Percentiles rank a stretch among this genome's conserved stretches.
Evolutionary conservation across 139 green algal species (phyloP).

Genomic region (Volvox reticuliferus): DNA sequence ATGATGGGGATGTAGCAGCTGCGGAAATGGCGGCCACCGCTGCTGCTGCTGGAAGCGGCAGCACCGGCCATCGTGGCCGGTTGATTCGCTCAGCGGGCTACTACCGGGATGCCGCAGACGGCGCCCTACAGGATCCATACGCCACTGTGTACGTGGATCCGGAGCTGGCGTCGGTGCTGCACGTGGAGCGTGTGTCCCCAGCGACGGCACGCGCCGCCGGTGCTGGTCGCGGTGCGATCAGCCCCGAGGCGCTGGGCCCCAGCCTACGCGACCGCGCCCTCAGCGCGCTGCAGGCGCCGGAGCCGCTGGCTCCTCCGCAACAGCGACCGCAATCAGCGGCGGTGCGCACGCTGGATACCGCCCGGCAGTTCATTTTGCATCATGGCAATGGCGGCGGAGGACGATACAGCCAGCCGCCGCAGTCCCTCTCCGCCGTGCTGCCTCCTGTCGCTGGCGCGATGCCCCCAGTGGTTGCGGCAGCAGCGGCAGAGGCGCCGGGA

Average conservation of each 20-base stretch:
- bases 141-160: constrained; percentile 9
- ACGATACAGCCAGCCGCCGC: background rate
- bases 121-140: background rate
- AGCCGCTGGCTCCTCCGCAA: background rate
- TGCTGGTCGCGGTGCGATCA: background rate
- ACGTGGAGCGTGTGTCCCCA: background rate
- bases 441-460: background rate
- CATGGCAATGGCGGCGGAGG: background rate
- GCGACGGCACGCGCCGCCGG: constrained; percentile 15
- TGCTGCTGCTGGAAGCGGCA: background rate
- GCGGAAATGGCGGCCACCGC: background rate
- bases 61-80: background rate
- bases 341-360: background rate
- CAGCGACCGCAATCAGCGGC: constrained; percentile 10
- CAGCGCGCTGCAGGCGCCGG: background rate
- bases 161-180: background rate
- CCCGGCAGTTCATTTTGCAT: background rate
- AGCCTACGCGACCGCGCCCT: background rate
- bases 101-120: background rate
- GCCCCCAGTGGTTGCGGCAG: background rate
- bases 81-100: background rate
- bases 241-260: background rate
- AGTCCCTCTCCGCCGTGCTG: background rate
- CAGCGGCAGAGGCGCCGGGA: background rate
- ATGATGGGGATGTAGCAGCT: background rate